These are phyloP conservation scores for Athelia sp. DNA, from an alignment of 1,284 basidiomycete genomes.

Conservation along the genomic window DNA sequence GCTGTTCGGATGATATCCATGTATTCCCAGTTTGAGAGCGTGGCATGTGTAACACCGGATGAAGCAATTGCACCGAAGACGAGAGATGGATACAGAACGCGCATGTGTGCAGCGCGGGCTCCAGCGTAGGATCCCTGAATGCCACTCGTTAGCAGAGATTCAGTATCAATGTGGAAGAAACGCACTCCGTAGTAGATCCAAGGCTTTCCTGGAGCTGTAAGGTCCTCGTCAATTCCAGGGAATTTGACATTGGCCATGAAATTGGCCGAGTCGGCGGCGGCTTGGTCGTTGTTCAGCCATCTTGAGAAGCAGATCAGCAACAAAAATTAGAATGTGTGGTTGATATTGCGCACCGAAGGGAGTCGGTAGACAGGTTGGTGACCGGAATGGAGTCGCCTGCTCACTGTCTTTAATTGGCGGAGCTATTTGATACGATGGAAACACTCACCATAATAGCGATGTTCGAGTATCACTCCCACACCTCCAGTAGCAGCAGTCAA, in stretches of 20 bases:
- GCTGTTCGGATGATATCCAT: constrained; percentile 81
- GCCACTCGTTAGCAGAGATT: not conserved
- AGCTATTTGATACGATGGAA: too few relatives aligned
- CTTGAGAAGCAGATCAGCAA: constrained; percentile 25
- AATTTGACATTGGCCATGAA: constrained; percentile 85
- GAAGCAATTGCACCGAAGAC: constrained; percentile 92
- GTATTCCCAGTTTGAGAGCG: constrained; percentile 77
- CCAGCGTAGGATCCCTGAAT: constrained; percentile 84
- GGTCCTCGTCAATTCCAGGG: constrained; percentile 61
- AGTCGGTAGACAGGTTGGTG: constrained; percentile 74
- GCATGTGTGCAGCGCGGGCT: constrained; percentile 92
- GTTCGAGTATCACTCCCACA: constrained; percentile 86
- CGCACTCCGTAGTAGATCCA: constrained; percentile 96
- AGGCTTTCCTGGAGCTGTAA: constrained; percentile 67
- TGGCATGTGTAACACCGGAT: constrained; percentile 62
- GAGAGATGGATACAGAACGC: constrained; percentile 79
- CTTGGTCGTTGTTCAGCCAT: constrained; percentile 86
- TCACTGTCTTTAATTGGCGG: constrained; percentile 11
- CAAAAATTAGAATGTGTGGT: too few relatives aligned
- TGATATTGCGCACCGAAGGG: constrained; percentile 46
- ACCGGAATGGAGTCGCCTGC: constrained; percentile 81
- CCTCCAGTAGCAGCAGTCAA: constrained; percentile 81
- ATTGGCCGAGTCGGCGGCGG: constrained; percentile 88
- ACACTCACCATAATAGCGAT: constrained; percentile 73
- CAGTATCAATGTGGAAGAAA: not conserved